These are phyloP conservation scores for Coemansia sp. DNA, from an alignment of 192 early-diverging fungal species.

Conservation along the genomic window DNA sequence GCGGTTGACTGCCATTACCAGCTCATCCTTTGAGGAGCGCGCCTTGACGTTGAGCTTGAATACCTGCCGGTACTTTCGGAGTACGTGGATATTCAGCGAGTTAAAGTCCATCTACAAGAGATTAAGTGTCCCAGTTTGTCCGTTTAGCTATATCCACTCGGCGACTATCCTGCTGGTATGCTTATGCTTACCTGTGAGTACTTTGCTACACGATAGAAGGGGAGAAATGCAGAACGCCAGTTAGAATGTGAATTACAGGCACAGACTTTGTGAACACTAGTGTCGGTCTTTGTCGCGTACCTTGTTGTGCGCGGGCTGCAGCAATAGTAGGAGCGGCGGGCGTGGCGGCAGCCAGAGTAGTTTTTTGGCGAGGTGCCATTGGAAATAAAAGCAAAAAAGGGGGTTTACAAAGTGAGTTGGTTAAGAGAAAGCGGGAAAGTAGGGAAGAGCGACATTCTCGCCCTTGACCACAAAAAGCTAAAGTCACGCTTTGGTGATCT, in stretches of 20 bases:
- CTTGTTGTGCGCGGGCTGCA: not conserved
- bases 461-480: not conserved
- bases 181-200: constrained; percentile 13
- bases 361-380: constrained; percentile 22
- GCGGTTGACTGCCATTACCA: constrained; percentile 41
- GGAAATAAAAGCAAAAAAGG: not conserved
- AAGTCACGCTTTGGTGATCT: not conserved
- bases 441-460: too few species aligned
- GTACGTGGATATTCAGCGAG: constrained; percentile 40
- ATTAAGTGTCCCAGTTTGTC: not conserved
- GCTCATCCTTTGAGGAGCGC: constrained; percentile 52
- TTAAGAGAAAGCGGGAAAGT: not conserved
- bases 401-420: not conserved
- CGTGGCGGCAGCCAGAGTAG: not conserved
- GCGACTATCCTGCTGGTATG: not conserved
- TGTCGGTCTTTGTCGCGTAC: not conserved
- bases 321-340: not conserved
- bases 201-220: constrained; percentile 4
- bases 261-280: too few species aligned
- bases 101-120: constrained; percentile 50
- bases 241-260: not conserved
- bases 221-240: not conserved
- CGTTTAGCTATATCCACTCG: not conserved
- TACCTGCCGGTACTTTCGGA: constrained; percentile 53
- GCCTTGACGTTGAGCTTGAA: constrained; percentile 55